These are phyloP conservation scores for Trypanosomatidae sp. DNA, from an alignment of 208 protist genomes.

Conservation along the genomic window DNA sequence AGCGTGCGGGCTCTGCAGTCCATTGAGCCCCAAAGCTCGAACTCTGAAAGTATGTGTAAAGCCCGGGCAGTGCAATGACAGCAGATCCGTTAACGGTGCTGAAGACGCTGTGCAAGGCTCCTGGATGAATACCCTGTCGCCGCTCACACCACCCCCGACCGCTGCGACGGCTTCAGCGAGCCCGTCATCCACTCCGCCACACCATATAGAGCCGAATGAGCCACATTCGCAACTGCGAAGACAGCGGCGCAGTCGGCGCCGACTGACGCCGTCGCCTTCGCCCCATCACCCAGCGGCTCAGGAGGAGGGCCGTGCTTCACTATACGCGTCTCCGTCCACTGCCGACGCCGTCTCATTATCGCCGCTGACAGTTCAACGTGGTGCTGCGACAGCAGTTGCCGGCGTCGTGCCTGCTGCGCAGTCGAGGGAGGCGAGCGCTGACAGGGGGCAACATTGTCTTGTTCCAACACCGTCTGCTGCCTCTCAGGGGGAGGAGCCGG, in stretches of 20 bases:
- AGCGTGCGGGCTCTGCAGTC: neutral
- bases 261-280: neutral
- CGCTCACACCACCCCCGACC: constrained; percentile 17
- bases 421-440: neutral
- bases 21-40: neutral
- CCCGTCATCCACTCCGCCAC: neutral
- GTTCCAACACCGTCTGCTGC: neutral
- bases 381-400: neutral
- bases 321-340: neutral
- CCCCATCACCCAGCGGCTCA: neutral
- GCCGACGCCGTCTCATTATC: constrained; percentile 14
- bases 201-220: neutral
- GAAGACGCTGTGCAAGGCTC: neutral
- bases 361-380: constrained; percentile 13
- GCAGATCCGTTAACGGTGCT: neutral
- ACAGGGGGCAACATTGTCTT: neutral
- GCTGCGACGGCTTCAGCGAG: neutral
- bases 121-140: constrained; percentile 19
- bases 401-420: neutral
- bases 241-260: neutral
- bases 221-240: neutral
- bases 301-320: neutral
- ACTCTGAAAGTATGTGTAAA: neutral
- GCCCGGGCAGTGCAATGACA: neutral
- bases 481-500: neutral